Evolutionary conservation across 495 filamentous ascomycete genomes (phyloP).

Genomic region (Neurospora sp.): DNA sequence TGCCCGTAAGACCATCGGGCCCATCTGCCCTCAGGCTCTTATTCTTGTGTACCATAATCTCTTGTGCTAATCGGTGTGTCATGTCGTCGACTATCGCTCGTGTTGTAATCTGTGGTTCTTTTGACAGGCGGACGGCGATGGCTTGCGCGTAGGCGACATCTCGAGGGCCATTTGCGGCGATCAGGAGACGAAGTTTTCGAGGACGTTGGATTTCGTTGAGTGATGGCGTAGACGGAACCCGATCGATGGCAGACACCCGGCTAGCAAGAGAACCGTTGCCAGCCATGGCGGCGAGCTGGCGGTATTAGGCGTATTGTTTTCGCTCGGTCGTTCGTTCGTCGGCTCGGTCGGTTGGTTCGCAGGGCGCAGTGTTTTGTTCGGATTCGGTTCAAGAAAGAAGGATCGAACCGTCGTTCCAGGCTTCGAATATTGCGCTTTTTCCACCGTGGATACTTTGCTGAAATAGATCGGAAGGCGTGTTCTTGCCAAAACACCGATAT

Average conservation of each 20-base stretch:
- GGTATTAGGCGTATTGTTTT: background rate
- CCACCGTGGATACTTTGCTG: background rate
- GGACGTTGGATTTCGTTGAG: slow-evolving; percentile 32
- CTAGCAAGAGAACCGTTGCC: background rate
- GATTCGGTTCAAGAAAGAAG: background rate
- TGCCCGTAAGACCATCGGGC: slow-evolving; percentile 17
- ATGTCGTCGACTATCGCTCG: slow-evolving; percentile 45
- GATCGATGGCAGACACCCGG: background rate
- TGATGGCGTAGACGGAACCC: slow-evolving; percentile 22
- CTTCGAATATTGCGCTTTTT: background rate
- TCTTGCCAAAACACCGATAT: background rate
- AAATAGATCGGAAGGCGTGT: background rate
- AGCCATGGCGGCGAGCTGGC: background rate
- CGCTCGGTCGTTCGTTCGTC: background rate
- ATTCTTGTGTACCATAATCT: slow-evolving; percentile 41
- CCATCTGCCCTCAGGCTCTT: slow-evolving; percentile 20
- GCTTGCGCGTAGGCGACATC: slow-evolving; percentile 43
- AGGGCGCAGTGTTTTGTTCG: background rate
- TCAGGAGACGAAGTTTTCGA: slow-evolving; percentile 37
- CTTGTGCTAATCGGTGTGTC: slow-evolving; percentile 39
- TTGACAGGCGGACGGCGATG: slow-evolving; percentile 45
- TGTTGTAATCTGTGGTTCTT: slow-evolving; percentile 43
- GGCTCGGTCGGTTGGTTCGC: background rate
- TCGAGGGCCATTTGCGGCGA: slow-evolving; percentile 42
- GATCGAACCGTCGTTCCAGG: background rate